These are phyloP conservation scores for Apiospora kogelbergensis DNA, from an alignment of 2,329 filamentous ascomycete species.

Conservation along the genomic window DNA sequence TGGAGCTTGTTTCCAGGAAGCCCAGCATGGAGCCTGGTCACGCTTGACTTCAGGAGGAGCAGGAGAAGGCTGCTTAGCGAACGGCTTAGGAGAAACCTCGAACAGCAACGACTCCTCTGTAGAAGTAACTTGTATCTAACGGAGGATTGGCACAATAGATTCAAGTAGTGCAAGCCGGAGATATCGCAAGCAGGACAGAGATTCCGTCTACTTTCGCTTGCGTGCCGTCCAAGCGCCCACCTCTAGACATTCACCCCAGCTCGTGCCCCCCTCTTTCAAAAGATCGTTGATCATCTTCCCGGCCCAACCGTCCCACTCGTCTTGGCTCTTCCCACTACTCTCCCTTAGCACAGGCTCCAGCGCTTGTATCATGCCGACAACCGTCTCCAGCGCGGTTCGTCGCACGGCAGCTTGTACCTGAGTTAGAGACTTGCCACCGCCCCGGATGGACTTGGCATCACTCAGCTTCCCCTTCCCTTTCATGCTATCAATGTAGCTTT, in stretches of 20 bases:
- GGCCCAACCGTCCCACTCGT: slow-evolving; percentile 92
- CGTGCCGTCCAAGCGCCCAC: slow-evolving; percentile 87
- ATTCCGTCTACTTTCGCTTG: slow-evolving; percentile 53
- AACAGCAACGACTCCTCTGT: background rate
- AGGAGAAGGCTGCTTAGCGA: background rate
- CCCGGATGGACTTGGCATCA: slow-evolving; percentile 28
- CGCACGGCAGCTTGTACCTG: slow-evolving; percentile 72
- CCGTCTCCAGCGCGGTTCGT: slow-evolving; percentile 76
- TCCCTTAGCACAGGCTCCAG: slow-evolving; percentile 82
- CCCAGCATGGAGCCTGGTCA: background rate
- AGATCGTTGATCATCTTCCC: slow-evolving; percentile 84
- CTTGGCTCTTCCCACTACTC: slow-evolving; percentile 79
- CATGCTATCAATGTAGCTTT: slow-evolving; percentile 57
- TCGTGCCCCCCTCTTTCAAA: slow-evolving; percentile 74
- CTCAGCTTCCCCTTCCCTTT: slow-evolving; percentile 46
- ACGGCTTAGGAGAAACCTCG: background rate
- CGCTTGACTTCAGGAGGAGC: background rate
- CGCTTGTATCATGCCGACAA: slow-evolving; percentile 81
- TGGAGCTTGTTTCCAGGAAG: background rate
- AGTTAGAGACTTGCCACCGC: slow-evolving; percentile 55
- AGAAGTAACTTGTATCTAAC: background rate
- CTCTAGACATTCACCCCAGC: slow-evolving; percentile 82
- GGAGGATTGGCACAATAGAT: slow-evolving; percentile 12
- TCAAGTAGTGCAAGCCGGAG: slow-evolving; percentile 15
- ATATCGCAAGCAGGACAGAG: slow-evolving; percentile 14